Evolutionary conservation across 179 eudicot genomes (phyloP).

Genomic region (Sideroxylon spinosum): DNA sequence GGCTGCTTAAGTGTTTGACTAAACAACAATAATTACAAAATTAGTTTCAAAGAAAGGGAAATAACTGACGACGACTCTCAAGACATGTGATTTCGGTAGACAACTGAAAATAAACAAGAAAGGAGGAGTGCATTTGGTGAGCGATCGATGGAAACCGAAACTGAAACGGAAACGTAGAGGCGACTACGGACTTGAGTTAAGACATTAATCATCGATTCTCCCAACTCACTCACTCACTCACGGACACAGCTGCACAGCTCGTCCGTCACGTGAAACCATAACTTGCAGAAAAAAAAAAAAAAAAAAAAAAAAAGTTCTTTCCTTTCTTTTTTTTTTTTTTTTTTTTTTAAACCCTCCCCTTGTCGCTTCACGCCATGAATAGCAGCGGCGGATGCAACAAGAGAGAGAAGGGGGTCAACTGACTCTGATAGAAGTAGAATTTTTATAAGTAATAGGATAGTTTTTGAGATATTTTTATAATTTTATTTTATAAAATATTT

Average conservation of each 20-base stretch:
- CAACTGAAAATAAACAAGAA: not conserved
- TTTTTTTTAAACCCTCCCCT: not conserved
- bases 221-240: not conserved
- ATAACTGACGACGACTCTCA: not conserved
- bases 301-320: not conserved
- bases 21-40: not conserved
- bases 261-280: slow-evolving; percentile 16
- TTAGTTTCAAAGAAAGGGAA: not conserved
- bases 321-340: not conserved
- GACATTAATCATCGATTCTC: not conserved
- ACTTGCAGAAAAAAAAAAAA: not conserved
- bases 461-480: no score
- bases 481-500: no score
- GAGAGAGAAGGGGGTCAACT: no score
- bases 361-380: no score
- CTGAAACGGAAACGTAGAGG: not conserved
- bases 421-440: no score
- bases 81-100: not conserved
- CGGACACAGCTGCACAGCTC: slow-evolving; percentile 9
- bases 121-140: not conserved
- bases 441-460: no score
- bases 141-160: not conserved
- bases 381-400: no score
- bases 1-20: not conserved
- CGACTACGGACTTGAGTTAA: not conserved